Evolutionary conservation across 805 yeast species (phyloP), one percentile per base, ranked within the genome.

Genomic region (Cyberlindnera maclurae): DNA sequence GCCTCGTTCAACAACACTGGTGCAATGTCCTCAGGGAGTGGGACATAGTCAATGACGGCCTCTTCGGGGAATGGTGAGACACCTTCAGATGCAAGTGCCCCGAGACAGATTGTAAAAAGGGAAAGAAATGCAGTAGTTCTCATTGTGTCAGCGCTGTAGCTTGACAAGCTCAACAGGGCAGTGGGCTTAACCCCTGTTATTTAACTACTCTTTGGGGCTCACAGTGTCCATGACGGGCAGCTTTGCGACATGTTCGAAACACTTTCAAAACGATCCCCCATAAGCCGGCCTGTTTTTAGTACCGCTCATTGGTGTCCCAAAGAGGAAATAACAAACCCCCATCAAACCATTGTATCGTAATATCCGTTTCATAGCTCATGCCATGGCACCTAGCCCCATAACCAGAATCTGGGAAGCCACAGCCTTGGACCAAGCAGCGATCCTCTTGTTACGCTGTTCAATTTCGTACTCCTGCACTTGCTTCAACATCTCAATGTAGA

Each of bases 331-430:
- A 7, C 5, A 12, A 11, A 5, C 12, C n/a, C 6, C 7, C 29
- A 27, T 24, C 27, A 12, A 24, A 24, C 27, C 12, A 24, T 24
- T 9, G 12, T 24, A 24, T 12, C 27, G 9, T 20, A 20, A 5
- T 20, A 20, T 20, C n/a, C 24, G 24, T 20, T 20, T 20, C 24
- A 20, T 20, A 12, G 4, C 18, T 42, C 29, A 49, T 5, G 73
- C 79, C 58, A 76, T 67, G 2, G 75, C 80, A 8, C 82, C 82
- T 29, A 77, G 60, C 1, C 83, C 83, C 31, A 76, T 65, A 26
- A 77, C 61, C 27, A 77, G 55, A 33, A 77, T 54, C 49, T 77
- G 83, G 26, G 80, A 72, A 7, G 80, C 77, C 29, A 77, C 57
- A 2, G 78, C 67, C 39, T 75, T 76, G 0, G 80, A 74, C 82